phyloP scores from a whole-genome alignment of 2,329 filamentous ascomycete species.

The Monilinia aucupariae region DNA sequence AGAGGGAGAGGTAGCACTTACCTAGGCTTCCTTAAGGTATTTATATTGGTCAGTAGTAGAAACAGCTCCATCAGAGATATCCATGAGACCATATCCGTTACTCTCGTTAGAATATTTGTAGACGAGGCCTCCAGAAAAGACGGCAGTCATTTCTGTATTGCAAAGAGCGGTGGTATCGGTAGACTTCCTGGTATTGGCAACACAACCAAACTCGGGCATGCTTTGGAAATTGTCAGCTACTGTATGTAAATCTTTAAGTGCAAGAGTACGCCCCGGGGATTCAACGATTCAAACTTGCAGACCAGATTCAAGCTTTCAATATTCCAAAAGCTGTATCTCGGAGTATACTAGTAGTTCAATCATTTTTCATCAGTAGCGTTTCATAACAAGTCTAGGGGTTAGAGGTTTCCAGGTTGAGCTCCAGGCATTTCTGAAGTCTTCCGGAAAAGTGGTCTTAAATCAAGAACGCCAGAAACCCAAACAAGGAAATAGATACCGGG shows the following conservation, averaged over 20 bases:
- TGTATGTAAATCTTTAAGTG: neutral
- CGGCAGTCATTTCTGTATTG: slow-evolving; percentile 70
- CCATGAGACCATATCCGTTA: slow-evolving; percentile 61
- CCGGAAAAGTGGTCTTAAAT: neutral
- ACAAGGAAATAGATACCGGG: neutral
- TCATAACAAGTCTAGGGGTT: neutral
- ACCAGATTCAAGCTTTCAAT: too few relatives aligned
- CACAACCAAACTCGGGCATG: slow-evolving; percentile 90
- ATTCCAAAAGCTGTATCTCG: too few relatives aligned
- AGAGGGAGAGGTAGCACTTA: slow-evolving; percentile 41
- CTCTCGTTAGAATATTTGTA: slow-evolving; percentile 88
- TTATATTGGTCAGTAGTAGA: slow-evolving; percentile 43
- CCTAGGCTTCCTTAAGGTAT: slow-evolving; percentile 43
- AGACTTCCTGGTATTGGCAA: slow-evolving; percentile 72
- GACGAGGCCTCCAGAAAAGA: slow-evolving; percentile 92
- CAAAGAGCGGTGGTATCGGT: slow-evolving; percentile 76
- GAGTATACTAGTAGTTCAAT: too few relatives aligned
- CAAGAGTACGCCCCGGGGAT: slow-evolving; percentile 11
- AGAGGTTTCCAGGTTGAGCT: neutral
- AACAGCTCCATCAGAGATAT: slow-evolving; percentile 35
- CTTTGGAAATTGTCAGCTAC: slow-evolving; percentile 15
- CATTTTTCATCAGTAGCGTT: neutral
- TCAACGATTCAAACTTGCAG: too few relatives aligned
- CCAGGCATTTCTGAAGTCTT: neutral
- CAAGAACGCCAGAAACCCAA: neutral